Evolutionary conservation across 1,284 basidiomycete species (phyloP).

Genomic region (Apiotrichum sp.): DNA sequence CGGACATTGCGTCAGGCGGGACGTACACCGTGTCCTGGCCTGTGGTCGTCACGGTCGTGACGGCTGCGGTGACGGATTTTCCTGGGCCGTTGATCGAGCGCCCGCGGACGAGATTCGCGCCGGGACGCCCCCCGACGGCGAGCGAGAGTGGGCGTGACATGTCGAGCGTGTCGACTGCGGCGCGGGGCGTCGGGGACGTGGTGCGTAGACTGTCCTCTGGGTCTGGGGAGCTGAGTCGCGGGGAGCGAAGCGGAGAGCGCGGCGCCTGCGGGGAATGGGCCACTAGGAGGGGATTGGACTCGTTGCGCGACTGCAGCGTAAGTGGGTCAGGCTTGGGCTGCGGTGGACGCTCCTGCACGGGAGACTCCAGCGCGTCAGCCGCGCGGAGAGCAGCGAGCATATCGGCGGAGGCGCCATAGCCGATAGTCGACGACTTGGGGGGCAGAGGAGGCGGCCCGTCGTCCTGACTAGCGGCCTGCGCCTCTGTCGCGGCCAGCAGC

Average conservation of each 20-base stretch:
- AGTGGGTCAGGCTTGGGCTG: not conserved
- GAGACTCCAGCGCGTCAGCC: not conserved
- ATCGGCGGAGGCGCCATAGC: not conserved
- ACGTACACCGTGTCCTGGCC: not conserved
- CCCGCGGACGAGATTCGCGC: not conserved
- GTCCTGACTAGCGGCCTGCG: no score
- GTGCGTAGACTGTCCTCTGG: not conserved
- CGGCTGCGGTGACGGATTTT: not conserved
- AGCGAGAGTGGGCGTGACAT: not conserved
- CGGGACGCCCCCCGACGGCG: not conserved
- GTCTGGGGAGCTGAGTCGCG: not conserved
- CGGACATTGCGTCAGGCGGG: not conserved
- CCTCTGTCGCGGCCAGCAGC: no score
- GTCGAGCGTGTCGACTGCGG: slow-evolving; percentile 2
- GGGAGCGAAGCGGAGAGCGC: not conserved
- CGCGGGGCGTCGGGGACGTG: not conserved
- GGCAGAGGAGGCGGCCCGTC: not conserved
- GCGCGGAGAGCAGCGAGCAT: not conserved
- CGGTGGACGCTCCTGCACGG: no score
- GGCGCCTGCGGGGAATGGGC: no score
- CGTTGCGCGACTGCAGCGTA: not conserved
- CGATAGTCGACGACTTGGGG: not conserved
- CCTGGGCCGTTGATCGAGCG: not conserved
- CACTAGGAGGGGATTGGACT: no score
- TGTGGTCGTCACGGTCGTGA: not conserved